Evolutionary conservation across 2,329 filamentous ascomycete species (phyloP).

Genomic region (Colletotrichum australisinense): DNA sequence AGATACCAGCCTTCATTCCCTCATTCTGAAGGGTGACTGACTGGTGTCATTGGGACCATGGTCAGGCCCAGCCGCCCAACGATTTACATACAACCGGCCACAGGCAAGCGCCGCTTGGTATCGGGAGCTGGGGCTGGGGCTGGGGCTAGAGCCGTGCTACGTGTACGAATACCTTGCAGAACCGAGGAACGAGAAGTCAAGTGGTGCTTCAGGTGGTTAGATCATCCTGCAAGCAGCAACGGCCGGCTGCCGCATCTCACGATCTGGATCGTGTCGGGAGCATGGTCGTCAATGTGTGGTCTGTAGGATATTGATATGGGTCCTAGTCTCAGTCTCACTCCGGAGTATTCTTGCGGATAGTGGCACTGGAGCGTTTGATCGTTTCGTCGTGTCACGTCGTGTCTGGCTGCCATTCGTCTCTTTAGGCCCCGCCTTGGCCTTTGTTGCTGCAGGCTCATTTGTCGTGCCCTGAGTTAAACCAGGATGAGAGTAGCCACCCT

Average conservation of each 20-base stretch:
- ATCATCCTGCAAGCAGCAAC: background rate
- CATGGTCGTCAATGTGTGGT: background rate
- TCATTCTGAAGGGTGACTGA: background rate
- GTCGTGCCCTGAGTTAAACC: background rate
- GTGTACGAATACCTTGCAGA: background rate
- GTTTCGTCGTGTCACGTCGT: constrained; percentile 9
- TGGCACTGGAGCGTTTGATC: background rate
- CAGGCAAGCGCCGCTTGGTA: background rate
- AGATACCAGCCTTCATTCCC: background rate
- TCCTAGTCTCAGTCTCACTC: too few relatives aligned
- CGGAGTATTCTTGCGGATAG: background rate
- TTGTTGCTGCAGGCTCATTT: constrained; percentile 1
- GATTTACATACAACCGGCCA: background rate
- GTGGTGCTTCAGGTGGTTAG: background rate
- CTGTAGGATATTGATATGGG: too few relatives aligned
- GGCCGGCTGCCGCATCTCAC: constrained; percentile 1
- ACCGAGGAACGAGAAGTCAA: background rate
- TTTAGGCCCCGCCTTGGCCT: constrained; percentile 1
- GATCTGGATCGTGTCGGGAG: background rate
- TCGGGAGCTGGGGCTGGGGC: background rate
- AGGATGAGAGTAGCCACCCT: background rate
- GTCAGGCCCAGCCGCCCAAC: background rate
- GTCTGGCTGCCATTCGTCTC: constrained; percentile 11
- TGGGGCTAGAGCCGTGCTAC: background rate
- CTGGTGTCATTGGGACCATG: background rate